Conservation (phyloP, 352 stramenopile genomes). For the Phytopythium ostracodes region DNA sequence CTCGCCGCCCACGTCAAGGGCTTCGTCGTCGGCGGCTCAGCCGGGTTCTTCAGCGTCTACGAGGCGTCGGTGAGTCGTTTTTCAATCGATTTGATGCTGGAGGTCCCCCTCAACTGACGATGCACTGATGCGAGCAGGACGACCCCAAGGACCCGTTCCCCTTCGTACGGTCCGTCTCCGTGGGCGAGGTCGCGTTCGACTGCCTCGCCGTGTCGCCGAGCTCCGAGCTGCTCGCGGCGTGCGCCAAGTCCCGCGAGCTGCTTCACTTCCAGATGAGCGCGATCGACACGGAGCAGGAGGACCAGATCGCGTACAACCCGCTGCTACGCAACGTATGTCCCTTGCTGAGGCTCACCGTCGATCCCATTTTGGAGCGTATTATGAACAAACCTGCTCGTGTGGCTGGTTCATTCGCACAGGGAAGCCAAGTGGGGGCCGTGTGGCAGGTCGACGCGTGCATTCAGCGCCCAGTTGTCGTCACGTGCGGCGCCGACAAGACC, state of each 20-base stretch:
- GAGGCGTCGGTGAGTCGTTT: constrained; percentile 46
- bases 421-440: constrained; percentile 53
- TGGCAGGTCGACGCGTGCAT: constrained; percentile 81
- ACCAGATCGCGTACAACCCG: constrained; percentile 58
- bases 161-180: constrained; percentile 64
- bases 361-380: too few relatives aligned
- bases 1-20: constrained; percentile 60
- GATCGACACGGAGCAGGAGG: constrained; percentile 76
- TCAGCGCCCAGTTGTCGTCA: constrained; percentile 76
- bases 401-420: constrained; percentile 24
- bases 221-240: constrained; percentile 55
- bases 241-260: constrained; percentile 64
- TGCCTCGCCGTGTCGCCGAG: constrained; percentile 65
- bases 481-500: constrained; percentile 79
- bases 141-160: constrained; percentile 75
- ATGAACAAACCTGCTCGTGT: too few relatives aligned
- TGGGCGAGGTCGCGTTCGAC: constrained; percentile 74
- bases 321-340: constrained; percentile 11
- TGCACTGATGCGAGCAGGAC: constrained; percentile 27
- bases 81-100: background rate
- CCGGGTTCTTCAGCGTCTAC: constrained; percentile 74
- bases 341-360: too few relatives aligned
- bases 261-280: constrained; percentile 63
- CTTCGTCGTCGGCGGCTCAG: constrained; percentile 69
- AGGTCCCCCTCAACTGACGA: background rate